Evolutionary conservation across 805 yeast genomes (phyloP).

Genomic region (Schwanniomyces occidentalis): DNA sequence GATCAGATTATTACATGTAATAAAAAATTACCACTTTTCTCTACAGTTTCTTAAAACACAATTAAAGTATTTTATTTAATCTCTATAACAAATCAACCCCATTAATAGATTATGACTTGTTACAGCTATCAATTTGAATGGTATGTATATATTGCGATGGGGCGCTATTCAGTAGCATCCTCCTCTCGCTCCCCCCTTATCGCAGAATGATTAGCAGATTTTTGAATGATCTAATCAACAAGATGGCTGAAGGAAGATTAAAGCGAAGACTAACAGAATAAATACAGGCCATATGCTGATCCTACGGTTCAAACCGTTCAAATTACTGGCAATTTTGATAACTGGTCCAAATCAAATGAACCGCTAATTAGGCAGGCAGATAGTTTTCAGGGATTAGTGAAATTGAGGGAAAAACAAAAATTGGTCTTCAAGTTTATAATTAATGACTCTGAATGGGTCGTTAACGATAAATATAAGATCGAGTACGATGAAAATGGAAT

Average conservation of each 20-base stretch:
- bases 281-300: constrained; percentile 13
- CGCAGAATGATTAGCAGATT: not conserved
- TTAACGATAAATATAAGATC: constrained; percentile 20
- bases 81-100: too few species aligned
- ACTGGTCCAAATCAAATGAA: constrained; percentile 32
- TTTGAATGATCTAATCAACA: not conserved
- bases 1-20: not conserved
- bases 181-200: constrained; percentile 3
- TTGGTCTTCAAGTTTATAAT: constrained; percentile 40
- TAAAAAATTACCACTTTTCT: not conserved
- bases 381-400: constrained; percentile 21
- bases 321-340: constrained; percentile 43
- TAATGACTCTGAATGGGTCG: constrained; percentile 33
- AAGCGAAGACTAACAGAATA: too few species aligned
- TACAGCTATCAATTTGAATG: constrained; percentile 16
- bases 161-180: not conserved
- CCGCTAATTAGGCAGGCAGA: constrained; percentile 16
- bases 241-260: too few species aligned
- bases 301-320: constrained; percentile 21
- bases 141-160: constrained; percentile 10
- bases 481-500: constrained; percentile 36
- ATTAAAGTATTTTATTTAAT: too few species aligned
- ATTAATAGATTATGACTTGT: constrained; percentile 11
- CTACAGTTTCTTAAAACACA: too few species aligned
- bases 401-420: constrained; percentile 20